phyloP scores from a whole-genome alignment of 495 filamentous ascomycete genomes.

The Aspergillus hancockii region DNA sequence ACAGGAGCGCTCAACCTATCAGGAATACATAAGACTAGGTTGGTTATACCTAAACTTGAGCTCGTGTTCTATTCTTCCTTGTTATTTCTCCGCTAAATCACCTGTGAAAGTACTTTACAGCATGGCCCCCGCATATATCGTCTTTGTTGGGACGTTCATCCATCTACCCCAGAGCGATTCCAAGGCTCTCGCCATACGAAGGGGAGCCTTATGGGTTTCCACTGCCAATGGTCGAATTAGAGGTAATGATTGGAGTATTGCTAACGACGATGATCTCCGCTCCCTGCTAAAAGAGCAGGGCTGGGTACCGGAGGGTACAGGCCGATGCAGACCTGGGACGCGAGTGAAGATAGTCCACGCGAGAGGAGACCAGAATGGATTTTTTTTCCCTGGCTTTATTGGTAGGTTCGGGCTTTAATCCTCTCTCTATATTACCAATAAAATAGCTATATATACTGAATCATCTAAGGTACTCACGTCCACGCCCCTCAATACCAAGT shows the following conservation, averaged over 20 bases:
- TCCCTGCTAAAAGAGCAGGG: slow-evolving; percentile 49
- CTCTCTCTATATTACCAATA: not conserved
- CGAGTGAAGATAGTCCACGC: slow-evolving; percentile 31
- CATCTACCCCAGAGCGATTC: slow-evolving; percentile 33
- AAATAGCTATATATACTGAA: not conserved
- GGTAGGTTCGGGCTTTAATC: slow-evolving; percentile 45
- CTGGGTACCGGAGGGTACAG: slow-evolving; percentile 28
- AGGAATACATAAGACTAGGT: too few relatives aligned
- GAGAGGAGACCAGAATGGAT: slow-evolving; percentile 49
- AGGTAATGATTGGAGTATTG: slow-evolving; percentile 36
- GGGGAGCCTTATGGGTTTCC: slow-evolving; percentile 68
- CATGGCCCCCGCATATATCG: slow-evolving; percentile 24
- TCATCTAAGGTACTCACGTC: slow-evolving; percentile 76
- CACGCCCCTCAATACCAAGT: slow-evolving; percentile 96
- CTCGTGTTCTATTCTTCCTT: too few relatives aligned
- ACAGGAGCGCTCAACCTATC: too few relatives aligned
- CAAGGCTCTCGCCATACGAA: slow-evolving; percentile 38
- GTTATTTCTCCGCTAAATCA: too few relatives aligned
- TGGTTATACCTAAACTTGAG: too few relatives aligned
- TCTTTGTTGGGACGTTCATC: slow-evolving; percentile 52
- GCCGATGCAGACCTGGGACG: not conserved
- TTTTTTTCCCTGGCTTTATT: slow-evolving; percentile 95
- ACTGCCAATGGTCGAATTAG: slow-evolving; percentile 60
- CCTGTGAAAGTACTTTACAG: too few relatives aligned
- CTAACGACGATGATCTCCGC: slow-evolving; percentile 36